Percentiles rank a stretch among this genome's conserved stretches.
Evolutionary conservation across 176 grass and related monocot species (phyloP).

Genomic region (Alopecurus myosuroides): DNA sequence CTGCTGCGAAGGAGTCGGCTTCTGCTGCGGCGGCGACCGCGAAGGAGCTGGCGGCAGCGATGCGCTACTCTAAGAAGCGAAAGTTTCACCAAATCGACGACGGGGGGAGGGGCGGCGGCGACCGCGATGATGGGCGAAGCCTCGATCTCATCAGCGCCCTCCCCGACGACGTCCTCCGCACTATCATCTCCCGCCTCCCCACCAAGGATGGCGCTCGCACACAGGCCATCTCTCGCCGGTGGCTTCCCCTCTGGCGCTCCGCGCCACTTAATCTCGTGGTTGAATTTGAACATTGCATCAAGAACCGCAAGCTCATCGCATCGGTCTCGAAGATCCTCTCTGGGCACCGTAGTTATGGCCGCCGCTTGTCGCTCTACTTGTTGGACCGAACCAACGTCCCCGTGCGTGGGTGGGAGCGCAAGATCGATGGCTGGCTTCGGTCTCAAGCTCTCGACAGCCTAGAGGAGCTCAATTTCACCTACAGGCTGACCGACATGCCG

Average conservation of each 20-base stretch:
- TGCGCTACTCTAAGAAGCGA: neutral
- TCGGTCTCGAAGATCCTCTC: neutral
- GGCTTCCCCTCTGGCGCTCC: neutral
- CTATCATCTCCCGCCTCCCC: neutral
- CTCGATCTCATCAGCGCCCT: neutral
- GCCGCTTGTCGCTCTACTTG: neutral
- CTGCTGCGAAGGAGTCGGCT: neutral
- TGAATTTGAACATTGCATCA: neutral
- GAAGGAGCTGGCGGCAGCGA: neutral
- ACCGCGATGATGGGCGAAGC: neutral
- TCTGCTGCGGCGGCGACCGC: neutral
- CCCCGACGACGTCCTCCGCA: neutral
- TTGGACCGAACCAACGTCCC: neutral
- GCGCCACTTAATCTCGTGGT: neutral
- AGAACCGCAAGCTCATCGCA: neutral
- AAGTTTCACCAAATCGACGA: neutral
- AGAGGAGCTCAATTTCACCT: neutral
- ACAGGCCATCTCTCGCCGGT: neutral
- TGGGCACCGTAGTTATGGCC: neutral
- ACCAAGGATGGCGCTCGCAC: neutral
- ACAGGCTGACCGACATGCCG: neutral
- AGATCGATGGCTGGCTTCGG: neutral
- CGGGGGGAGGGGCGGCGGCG: neutral
- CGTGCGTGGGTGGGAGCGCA: neutral
- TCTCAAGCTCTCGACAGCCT: neutral